Conservation (phyloP, 768 basidiomycete genomes). For the Naganishia friedmannii region DNA sequence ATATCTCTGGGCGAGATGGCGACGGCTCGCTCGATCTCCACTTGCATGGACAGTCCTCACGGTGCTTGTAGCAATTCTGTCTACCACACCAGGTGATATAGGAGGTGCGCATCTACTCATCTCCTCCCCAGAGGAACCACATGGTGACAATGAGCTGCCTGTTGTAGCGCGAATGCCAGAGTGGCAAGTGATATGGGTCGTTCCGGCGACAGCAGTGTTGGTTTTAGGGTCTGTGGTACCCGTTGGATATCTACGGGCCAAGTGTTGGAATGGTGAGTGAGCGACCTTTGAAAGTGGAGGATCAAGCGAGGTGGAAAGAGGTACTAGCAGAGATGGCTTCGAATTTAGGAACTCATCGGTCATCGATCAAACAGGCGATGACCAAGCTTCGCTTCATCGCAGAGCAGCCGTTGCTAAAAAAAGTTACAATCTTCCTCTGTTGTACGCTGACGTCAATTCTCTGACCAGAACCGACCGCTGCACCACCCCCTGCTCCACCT, state of each 20-base stretch:
- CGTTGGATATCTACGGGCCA: not conserved
- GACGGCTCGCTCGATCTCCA: not conserved
- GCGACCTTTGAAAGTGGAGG: too few relatives aligned
- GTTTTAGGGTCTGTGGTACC: not conserved
- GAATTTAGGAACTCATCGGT: too few relatives aligned
- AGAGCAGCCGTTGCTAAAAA: too few relatives aligned
- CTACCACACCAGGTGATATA: conserved; percentile 4
- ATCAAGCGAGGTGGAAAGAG: too few relatives aligned
- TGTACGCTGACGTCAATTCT: not conserved
- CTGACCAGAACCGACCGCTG: not conserved
- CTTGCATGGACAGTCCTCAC: conserved; percentile 15
- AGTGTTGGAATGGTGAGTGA: conserved; percentile 1
- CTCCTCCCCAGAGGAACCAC: too few relatives aligned
- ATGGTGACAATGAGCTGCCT: not conserved
- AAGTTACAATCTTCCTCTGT: not conserved
- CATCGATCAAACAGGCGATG: too few relatives aligned
- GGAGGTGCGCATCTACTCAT: not conserved
- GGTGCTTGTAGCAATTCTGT: not conserved
- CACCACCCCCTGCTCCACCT: not conserved
- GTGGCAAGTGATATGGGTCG: conserved; percentile 1
- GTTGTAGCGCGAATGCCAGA: not conserved
- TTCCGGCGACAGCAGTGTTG: not conserved
- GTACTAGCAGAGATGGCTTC: too few relatives aligned
- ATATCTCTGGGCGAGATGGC: conserved; percentile 23
- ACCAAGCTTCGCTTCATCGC: too few relatives aligned